A percentile compares a stretch with the other conserved stretches of the same genome.
Conservation (phyloP, 495 filamentous ascomycete species). For the Neurospora sublineolata region DNA sequence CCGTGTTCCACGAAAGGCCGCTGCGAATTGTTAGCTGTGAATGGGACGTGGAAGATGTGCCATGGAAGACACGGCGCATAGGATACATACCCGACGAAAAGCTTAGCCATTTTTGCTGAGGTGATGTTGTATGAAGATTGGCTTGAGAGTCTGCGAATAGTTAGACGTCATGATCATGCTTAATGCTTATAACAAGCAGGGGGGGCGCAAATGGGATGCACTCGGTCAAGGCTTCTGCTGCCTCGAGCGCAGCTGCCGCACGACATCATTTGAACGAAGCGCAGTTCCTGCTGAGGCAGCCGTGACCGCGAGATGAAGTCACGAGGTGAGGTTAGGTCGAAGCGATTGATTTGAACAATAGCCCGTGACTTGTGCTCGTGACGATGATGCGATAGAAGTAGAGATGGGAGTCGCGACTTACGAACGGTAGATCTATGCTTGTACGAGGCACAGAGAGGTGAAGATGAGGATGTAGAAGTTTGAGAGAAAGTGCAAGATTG, state of each 20-base stretch:
- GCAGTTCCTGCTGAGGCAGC: not conserved
- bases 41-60: not conserved
- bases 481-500: not conserved
- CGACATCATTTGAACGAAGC: not conserved
- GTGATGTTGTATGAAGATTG: not conserved
- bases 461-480: not conserved
- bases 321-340: not conserved
- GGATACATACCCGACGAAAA: constrained; percentile 76
- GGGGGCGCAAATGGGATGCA: not conserved
- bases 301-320: not conserved
- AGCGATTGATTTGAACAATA: not conserved
- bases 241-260: not conserved
- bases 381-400: not conserved
- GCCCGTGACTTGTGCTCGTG: not conserved
- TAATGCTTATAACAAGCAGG: not conserved
- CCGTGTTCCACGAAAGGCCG: constrained; percentile 96
- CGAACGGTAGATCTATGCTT: not conserved
- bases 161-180: not conserved
- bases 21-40: constrained; percentile 31
- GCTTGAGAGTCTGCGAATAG: not conserved
- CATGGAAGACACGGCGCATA: not conserved
- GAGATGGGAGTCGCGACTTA: not conserved
- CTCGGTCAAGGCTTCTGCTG: not conserved
- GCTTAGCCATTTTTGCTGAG: constrained; percentile 59
- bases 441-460: not conserved